Percentiles rank a stretch among this genome's conserved stretches.
These are phyloP conservation scores for Hymenoscyphus fructigenus DNA, from an alignment of 2,329 filamentous ascomycete genomes.

Conservation along the genomic window DNA sequence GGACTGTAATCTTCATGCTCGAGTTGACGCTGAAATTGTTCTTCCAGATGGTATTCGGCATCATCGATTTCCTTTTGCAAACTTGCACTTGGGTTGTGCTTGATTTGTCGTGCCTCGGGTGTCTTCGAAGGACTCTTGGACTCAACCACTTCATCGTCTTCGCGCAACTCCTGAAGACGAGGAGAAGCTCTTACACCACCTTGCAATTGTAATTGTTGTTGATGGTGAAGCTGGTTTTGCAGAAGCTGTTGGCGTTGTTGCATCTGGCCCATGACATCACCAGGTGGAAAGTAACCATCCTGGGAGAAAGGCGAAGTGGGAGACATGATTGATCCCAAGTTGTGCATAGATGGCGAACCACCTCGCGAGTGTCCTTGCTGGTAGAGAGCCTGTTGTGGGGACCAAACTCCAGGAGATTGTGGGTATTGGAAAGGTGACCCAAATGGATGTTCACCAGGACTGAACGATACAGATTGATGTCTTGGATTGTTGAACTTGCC, in stretches of 20 bases:
- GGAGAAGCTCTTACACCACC: conserved; percentile 53
- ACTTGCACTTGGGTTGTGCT: conserved; percentile 73
- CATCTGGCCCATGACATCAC: conserved; percentile 44
- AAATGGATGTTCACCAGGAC: conserved; percentile 56
- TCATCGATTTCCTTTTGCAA: conserved; percentile 84
- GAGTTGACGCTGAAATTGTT: conserved; percentile 74
- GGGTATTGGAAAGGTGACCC: conserved; percentile 67
- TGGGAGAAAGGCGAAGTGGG: conserved; percentile 61
- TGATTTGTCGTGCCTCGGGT: conserved; percentile 58
- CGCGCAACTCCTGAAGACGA: conserved; percentile 69
- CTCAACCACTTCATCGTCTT: conserved; percentile 60
- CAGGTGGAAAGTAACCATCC: conserved; percentile 39
- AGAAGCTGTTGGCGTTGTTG: conserved; percentile 48
- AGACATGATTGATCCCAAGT: conserved; percentile 57
- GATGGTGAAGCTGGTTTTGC: conserved; percentile 52
- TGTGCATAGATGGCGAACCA: conserved; percentile 64
- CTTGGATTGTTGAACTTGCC: conserved; percentile 68
- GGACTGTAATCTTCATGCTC: conserved; percentile 77
- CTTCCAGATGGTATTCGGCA: conserved; percentile 80
- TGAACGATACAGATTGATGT: conserved; percentile 66
- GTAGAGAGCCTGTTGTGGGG: conserved; percentile 53
- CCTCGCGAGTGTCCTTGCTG: conserved; percentile 53
- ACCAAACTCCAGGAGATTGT: conserved; percentile 59
- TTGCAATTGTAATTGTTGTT: conserved; percentile 42
- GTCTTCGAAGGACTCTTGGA: conserved; percentile 54